These are phyloP conservation scores for Chaetothyriales sp. DNA, from an alignment of 2,329 filamentous ascomycete species.

Conservation along the genomic window DNA sequence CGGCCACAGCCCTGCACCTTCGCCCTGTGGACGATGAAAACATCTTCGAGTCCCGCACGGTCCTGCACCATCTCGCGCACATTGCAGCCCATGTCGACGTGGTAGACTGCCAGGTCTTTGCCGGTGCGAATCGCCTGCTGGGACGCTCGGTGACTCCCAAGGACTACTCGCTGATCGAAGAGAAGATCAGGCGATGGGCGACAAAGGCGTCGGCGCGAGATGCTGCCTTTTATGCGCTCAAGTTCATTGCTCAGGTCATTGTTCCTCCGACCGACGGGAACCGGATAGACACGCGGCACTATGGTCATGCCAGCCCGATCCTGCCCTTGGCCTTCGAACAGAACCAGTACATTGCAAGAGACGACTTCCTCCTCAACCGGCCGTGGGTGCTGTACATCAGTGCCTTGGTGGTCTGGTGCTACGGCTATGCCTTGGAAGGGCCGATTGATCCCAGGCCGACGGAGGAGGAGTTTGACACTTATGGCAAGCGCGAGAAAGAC, in stretches of 20 bases:
- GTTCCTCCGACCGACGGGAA: conserved; percentile 38
- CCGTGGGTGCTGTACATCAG: conserved; percentile 96
- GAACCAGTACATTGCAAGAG: conserved; percentile 60
- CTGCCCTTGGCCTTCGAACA: conserved; percentile 21
- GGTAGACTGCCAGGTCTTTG: conserved; percentile 94
- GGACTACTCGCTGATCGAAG: conserved; percentile 65
- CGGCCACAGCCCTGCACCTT: conserved; percentile 17
- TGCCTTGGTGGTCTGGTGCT: conserved; percentile 84
- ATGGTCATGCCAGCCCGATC: conserved; percentile 19
- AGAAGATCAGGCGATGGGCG: conserved; percentile 75
- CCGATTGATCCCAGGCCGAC: conserved; percentile 41
- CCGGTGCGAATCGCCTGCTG: conserved; percentile 69
- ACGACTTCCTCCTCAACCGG: conserved; percentile 79
- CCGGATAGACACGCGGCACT: conserved; percentile 21
- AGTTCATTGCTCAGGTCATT: conserved; percentile 75
- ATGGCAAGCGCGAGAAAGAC: conserved; percentile 55
- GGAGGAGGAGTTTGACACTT: conserved; percentile 40
- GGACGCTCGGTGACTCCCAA: conserved; percentile 71
- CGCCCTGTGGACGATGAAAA: conserved; percentile 45
- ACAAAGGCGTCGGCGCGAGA: conserved; percentile 77
- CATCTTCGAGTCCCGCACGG: conserved; percentile 76
- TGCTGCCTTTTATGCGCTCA: conserved; percentile 81
- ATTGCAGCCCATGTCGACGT: conserved; percentile 98
- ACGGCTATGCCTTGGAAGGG: conserved; percentile 82
- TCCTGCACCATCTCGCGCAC: conserved; percentile 84